Conservation (phyloP, 768 basidiomycete genomes). For the Pleurotus tuoliensis region DNA sequence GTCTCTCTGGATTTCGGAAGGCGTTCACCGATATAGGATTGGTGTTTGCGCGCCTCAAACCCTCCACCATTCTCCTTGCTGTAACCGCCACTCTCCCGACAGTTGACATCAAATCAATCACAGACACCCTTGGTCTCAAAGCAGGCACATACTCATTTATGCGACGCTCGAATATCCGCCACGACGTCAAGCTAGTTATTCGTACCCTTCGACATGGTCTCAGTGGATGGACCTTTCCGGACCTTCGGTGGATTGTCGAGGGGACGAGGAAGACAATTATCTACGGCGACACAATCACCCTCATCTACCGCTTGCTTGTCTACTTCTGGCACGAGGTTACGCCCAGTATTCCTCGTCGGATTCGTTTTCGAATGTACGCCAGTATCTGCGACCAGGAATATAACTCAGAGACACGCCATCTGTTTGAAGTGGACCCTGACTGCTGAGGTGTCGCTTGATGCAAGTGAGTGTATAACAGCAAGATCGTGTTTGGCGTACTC, state of each 20-base stretch:
- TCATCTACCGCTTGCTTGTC: constrained; percentile 15
- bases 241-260: constrained; percentile 23
- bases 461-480: not conserved
- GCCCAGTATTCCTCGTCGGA: not conserved
- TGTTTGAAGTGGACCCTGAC: not conserved
- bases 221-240: constrained; percentile 15
- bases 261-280: constrained; percentile 18
- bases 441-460: not conserved
- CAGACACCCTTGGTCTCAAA: constrained; percentile 16
- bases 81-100: not conserved
- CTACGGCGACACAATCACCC: constrained; percentile 22
- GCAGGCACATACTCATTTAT: constrained; percentile 10
- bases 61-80: not conserved
- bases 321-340: constrained; percentile 17
- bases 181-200: constrained; percentile 21
- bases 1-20: constrained; percentile 15
- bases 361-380: not conserved
- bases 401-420: not conserved
- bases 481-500: not conserved
- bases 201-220: constrained; percentile 14
- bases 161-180: constrained; percentile 19
- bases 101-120: constrained; percentile 10
- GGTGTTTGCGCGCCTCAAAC: not conserved
- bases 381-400: not conserved
- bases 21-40: constrained; percentile 12